Evolutionary conservation across 2,329 filamentous ascomycete species (phyloP).

Genomic region (Venturia asperata): DNA sequence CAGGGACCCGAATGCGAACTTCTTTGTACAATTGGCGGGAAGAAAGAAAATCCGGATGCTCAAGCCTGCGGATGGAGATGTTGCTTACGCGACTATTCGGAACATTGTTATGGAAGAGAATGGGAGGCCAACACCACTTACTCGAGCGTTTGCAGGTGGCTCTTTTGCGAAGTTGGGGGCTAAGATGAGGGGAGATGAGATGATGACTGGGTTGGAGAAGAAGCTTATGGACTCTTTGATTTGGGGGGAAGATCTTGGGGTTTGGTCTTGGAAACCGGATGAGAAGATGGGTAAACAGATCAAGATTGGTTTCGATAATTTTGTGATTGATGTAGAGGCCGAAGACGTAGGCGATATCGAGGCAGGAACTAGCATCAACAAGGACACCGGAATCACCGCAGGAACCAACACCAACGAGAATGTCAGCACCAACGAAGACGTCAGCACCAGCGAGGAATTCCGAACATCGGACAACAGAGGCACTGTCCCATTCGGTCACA

Average conservation of each 20-base stretch:
- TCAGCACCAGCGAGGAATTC: background rate
- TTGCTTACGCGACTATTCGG: slow-evolving; percentile 52
- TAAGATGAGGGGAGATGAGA: slow-evolving; percentile 67
- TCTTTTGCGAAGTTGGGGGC: background rate
- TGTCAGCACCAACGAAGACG: too few relatives aligned
- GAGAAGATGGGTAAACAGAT: slow-evolving; percentile 21
- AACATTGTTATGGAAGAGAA: slow-evolving; percentile 45
- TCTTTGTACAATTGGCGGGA: slow-evolving; percentile 77
- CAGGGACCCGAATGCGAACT: slow-evolving; percentile 86
- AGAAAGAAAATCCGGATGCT: slow-evolving; percentile 68
- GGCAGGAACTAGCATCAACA: background rate
- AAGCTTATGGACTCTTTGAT: slow-evolving; percentile 58
- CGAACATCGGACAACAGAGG: background rate
- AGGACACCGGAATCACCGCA: background rate
- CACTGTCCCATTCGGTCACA: background rate
- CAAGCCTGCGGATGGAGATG: slow-evolving; percentile 54
- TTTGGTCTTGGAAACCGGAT: slow-evolving; percentile 19
- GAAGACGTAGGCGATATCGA: background rate
- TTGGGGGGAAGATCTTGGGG: slow-evolving; percentile 47
- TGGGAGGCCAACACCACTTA: slow-evolving; percentile 48
- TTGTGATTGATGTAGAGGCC: background rate
- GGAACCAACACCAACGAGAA: background rate
- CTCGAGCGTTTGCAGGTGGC: slow-evolving; percentile 24
- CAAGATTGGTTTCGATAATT: background rate
- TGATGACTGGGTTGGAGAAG: slow-evolving; percentile 80